These are phyloP conservation scores for Amanita thiersii DNA, from an alignment of 768 basidiomycete genomes.

Conservation along the genomic window DNA sequence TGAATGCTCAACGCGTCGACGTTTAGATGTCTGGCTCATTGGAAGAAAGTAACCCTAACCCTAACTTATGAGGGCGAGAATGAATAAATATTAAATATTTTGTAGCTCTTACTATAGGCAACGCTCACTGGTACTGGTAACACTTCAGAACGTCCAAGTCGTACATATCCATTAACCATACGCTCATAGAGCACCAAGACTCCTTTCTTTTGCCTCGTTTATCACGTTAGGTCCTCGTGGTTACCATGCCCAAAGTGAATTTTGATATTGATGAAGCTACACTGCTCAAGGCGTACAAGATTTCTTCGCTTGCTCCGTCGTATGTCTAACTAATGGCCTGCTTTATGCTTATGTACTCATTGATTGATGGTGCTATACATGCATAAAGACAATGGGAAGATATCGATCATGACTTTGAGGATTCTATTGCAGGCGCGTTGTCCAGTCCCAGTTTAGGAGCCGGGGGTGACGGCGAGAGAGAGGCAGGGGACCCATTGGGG, in stretches of 20 bases:
- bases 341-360: background rate
- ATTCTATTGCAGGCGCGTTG: slow-evolving; percentile 63
- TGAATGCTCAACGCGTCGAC: slow-evolving; percentile 44
- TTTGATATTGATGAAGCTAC: slow-evolving; percentile 74
- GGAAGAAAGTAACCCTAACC: background rate
- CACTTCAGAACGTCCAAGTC: too few species aligned
- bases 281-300: slow-evolving; percentile 81
- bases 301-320: slow-evolving; percentile 72
- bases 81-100: too few species aligned
- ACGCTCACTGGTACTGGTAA: too few species aligned
- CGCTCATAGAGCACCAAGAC: too few species aligned
- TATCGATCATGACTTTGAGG: slow-evolving; percentile 76
- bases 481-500: slow-evolving; percentile 70
- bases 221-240: too few species aligned
- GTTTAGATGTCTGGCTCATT: slow-evolving; percentile 35
- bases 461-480: background rate
- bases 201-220: too few species aligned
- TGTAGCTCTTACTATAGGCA: too few species aligned
- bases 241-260: slow-evolving; percentile 56
- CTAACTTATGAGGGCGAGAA: too few species aligned
- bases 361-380: too few species aligned
- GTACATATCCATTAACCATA: too few species aligned
- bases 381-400: slow-evolving; percentile 77
- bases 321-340: slow-evolving; percentile 35
- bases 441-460: slow-evolving; percentile 40